These are phyloP conservation scores for Flaveria linearis DNA, from an alignment of 129 eudicot species.

Conservation along the genomic window DNA sequence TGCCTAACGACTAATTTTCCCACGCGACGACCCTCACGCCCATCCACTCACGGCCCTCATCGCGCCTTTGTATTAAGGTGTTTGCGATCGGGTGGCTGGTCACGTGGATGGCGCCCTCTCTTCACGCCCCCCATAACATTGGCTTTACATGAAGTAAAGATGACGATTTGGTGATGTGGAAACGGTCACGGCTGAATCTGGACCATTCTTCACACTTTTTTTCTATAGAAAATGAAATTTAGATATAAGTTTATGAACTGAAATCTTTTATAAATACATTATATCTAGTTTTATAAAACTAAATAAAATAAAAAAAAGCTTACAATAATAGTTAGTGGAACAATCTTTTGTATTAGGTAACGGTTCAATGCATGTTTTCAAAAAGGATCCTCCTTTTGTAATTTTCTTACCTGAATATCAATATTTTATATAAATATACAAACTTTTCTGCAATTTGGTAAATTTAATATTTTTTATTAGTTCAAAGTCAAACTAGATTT, in stretches of 20 bases:
- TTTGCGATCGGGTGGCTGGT: no score
- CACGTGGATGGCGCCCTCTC: no score
- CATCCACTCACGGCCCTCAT: no score
- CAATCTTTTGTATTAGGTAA: conserved; percentile 26
- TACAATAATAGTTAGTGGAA: conserved; percentile 1
- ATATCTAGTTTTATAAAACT: conserved; percentile 10
- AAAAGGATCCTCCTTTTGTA: conserved; percentile 10
- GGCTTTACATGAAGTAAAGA: background rate
- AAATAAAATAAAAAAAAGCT: background rate
- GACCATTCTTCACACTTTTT: background rate
- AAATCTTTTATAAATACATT: background rate
- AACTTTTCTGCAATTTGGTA: background rate
- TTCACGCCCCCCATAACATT: no score
- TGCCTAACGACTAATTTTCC: no score
- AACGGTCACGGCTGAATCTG: background rate
- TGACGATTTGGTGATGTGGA: conserved; percentile 19
- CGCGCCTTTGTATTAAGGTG: no score
- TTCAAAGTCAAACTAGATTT: conserved; percentile 3
- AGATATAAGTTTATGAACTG: background rate
- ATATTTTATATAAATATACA: background rate
- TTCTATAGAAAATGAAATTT: background rate
- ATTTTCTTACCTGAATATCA: background rate
- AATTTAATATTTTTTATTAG: background rate
- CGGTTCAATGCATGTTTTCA: conserved; percentile 14
- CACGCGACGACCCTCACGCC: no score